These are phyloP conservation scores for Stramenopiles sp. DNA, from an alignment of 352 stramenopile genomes.

Conservation along the genomic window DNA sequence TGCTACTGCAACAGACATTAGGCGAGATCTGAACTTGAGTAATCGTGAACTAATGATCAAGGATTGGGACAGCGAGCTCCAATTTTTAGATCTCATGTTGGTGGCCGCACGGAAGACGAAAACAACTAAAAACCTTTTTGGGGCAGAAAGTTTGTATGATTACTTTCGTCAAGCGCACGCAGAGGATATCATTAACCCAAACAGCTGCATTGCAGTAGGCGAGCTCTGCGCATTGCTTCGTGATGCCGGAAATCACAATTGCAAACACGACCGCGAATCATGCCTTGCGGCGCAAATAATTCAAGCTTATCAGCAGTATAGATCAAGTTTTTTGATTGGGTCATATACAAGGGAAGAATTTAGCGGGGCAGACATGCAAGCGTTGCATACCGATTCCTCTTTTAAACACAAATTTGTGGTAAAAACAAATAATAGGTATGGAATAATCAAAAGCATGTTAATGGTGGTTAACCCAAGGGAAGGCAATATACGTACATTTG, in stretches of 20 bases:
- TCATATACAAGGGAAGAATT: not conserved
- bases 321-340: not conserved
- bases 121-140: no score
- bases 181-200: not conserved
- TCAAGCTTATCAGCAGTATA: not conserved
- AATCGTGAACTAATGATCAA: no score
- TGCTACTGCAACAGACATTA: not conserved
- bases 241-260: not conserved
- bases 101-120: no score
- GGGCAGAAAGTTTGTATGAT: not conserved
- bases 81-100: no score
- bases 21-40: not conserved
- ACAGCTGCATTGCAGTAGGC: not conserved
- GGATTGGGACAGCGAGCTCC: no score
- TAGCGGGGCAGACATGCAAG: not conserved
- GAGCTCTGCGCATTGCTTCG: not conserved
- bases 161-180: not conserved
- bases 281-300: not conserved
- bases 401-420: not conserved
- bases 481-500: not conserved
- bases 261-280: not conserved
- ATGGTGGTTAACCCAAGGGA: not conserved
- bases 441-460: not conserved
- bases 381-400: no score
- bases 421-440: not conserved